Evolutionary conservation across 1,139 yeast species (phyloP).

Genomic region (Sporopachydermia cereana): DNA sequence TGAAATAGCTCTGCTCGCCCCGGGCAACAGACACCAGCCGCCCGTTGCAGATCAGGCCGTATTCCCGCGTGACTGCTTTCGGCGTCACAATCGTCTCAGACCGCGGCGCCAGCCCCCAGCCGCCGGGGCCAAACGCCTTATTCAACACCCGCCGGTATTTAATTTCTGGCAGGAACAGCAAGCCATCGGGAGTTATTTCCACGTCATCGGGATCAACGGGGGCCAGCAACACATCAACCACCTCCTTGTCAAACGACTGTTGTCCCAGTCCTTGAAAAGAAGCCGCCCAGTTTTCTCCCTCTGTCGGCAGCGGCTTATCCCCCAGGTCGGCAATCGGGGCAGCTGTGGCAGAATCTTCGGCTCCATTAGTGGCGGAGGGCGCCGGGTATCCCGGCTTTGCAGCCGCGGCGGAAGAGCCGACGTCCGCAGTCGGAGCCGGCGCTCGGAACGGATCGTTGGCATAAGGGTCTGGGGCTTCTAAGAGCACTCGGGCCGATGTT

Average conservation of each 20-base stretch:
- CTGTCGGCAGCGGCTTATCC: background rate
- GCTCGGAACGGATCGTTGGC: background rate
- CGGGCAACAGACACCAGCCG: constrained; percentile 84
- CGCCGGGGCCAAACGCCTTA: constrained; percentile 94
- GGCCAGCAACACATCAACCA: constrained; percentile 47
- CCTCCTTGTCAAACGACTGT: constrained; percentile 53
- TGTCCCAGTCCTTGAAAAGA: constrained; percentile 78
- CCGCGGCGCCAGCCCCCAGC: constrained; percentile 96
- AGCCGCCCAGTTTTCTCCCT: constrained; percentile 47
- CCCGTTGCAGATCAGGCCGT: constrained; percentile 79
- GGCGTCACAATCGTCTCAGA: constrained; percentile 69
- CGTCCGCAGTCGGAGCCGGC: background rate
- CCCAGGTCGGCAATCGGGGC: background rate
- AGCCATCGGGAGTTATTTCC: constrained; percentile 92
- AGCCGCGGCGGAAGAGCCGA: background rate
- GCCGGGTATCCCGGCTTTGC: background rate
- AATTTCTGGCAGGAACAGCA: constrained; percentile 85
- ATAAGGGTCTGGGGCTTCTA: background rate
- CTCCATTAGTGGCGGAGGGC: background rate
- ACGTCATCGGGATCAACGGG: constrained; percentile 58
- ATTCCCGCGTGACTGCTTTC: constrained; percentile 68
- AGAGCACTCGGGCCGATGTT: too few species aligned
- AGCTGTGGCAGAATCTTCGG: background rate
- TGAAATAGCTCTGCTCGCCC: constrained; percentile 91
- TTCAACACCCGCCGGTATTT: constrained; percentile 83